A percentile compares a stretch with the other conserved stretches of the same genome.
Evolutionary conservation across 108 stramenopile species (phyloP).

Genomic region (Cyclotella baltica): DNA sequence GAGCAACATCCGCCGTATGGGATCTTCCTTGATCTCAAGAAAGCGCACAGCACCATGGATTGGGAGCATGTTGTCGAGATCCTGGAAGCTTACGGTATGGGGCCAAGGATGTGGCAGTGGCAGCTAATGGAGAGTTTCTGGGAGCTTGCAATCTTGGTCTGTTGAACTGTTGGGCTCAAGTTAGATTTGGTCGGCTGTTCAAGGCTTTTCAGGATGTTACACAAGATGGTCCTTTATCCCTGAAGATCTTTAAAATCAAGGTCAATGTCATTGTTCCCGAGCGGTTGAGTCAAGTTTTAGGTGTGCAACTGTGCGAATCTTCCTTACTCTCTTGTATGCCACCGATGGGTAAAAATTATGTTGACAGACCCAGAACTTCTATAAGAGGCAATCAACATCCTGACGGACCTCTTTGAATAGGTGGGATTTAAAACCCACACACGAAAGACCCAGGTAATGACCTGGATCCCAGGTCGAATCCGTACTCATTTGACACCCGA

Average conservation of each 20-base stretch:
- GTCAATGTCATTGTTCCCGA: slow-evolving; percentile 17
- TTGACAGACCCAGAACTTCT: background rate
- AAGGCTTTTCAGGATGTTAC: background rate
- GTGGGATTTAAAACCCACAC: slow-evolving; percentile 26
- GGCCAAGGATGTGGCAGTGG: background rate
- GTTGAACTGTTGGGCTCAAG: too few relatives aligned
- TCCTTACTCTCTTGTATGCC: slow-evolving; percentile 26
- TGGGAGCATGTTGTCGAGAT: too few relatives aligned
- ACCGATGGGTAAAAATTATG: slow-evolving; percentile 26
- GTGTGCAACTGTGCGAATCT: too few relatives aligned
- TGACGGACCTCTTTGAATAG: slow-evolving; percentile 8
- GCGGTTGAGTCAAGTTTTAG: slow-evolving; percentile 9
- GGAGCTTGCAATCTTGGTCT: too few relatives aligned
- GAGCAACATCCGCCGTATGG: background rate
- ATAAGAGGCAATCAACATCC: slow-evolving; percentile 19
- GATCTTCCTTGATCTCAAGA: background rate
- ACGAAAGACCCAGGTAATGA: slow-evolving; percentile 32
- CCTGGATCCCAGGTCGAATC: slow-evolving; percentile 5
- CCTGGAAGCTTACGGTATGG: slow-evolving; percentile 14
- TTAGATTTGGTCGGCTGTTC: slow-evolving; percentile 10
- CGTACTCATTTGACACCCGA: too few relatives aligned
- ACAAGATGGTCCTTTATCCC: background rate
- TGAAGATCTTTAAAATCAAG: slow-evolving; percentile 34
- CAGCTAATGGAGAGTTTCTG: slow-evolving; percentile 4
- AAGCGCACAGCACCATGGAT: background rate